These are phyloP conservation scores for Neoboletus brunneissimus DNA, from an alignment of 768 basidiomycete species.

Conservation along the genomic window DNA sequence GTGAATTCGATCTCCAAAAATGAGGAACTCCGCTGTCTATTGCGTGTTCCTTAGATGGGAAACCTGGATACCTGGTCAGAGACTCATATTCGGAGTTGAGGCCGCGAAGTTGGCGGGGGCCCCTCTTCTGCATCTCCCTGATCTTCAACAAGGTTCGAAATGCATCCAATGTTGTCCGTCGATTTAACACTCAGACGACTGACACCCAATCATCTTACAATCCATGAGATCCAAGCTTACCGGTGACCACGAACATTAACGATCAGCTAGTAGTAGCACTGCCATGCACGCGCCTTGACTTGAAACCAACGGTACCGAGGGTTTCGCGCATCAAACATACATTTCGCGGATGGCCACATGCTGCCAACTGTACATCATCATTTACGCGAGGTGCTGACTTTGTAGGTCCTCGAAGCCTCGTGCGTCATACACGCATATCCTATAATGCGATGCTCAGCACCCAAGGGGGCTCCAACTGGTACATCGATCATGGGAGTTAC, in stretches of 20 bases:
- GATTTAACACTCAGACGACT: neutral
- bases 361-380: neutral
- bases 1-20: neutral
- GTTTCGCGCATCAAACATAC: too few relatives aligned
- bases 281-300: too few relatives aligned
- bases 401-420: neutral
- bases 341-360: neutral
- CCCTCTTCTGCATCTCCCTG: too few relatives aligned
- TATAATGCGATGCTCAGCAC: neutral
- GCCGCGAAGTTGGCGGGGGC: too few relatives aligned
- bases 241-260: too few relatives aligned
- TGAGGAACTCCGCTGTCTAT: neutral
- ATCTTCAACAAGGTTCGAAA: neutral
- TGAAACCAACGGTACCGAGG: too few relatives aligned
- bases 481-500: neutral
- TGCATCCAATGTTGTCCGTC: neutral
- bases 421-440: neutral
- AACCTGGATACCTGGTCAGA: neutral
- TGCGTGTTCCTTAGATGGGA: neutral
- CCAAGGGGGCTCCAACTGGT: neutral
- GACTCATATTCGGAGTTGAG: too few relatives aligned
- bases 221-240: too few relatives aligned
- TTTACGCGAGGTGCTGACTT: neutral
- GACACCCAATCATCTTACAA: too few relatives aligned
- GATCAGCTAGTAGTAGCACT: too few relatives aligned